Conservation (phyloP, 805 yeast genomes). For the Yamadazyma takamatsuzukensis region DNA sequence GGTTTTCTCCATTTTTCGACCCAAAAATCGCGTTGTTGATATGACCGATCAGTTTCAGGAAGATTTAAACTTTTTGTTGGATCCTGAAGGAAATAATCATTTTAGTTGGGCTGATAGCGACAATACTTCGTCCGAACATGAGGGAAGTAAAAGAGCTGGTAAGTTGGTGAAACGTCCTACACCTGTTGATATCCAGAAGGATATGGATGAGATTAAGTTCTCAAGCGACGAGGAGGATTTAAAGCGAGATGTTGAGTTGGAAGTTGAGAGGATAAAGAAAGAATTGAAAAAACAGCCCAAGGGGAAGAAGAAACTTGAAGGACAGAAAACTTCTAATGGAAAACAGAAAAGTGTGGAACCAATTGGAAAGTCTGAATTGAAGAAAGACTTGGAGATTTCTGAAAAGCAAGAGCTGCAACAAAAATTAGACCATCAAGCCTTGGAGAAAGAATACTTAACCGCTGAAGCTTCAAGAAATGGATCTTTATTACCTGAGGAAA, state of each 20-base stretch:
- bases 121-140: neutral
- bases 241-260: constrained; percentile 1
- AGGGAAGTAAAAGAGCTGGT: constrained; percentile 1
- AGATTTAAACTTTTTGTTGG: neutral
- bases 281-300: neutral
- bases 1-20: too few species aligned
- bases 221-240: constrained; percentile 22
- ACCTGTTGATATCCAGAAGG: constrained; percentile 18
- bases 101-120: neutral
- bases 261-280: constrained; percentile 1
- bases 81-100: neutral
- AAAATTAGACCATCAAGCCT: too few species aligned
- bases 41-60: neutral
- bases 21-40: neutral
- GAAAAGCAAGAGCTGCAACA: too few species aligned
- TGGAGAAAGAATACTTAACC: too few species aligned
- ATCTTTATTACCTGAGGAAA: too few species aligned
- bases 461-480: too few species aligned
- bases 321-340: too few species aligned
- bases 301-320: neutral
- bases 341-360: too few species aligned
- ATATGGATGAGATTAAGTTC: constrained; percentile 22
- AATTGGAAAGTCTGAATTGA: too few species aligned
- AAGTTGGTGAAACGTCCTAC: constrained; percentile 2
- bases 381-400: too few species aligned